Percentiles rank a stretch among this genome's conserved stretches.
These are phyloP conservation scores for Cyberlindnera euphorbiiphila DNA, from an alignment of 805 yeast genomes.

Conservation along the genomic window DNA sequence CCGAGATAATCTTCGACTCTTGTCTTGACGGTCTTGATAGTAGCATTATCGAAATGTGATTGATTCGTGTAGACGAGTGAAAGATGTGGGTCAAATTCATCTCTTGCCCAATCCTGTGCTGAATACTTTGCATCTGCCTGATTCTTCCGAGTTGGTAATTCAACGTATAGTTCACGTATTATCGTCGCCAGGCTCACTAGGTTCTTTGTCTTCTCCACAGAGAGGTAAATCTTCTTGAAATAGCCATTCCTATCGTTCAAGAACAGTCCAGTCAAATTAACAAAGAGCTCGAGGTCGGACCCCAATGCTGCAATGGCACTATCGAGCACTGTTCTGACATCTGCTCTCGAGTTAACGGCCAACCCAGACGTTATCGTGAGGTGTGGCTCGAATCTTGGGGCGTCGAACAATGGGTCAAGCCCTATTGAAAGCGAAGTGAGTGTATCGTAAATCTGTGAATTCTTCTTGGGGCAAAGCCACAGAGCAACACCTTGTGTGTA, in stretches of 20 bases:
- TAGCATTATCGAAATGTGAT: constrained; percentile 64
- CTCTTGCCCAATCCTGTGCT: constrained; percentile 53
- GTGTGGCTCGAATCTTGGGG: constrained; percentile 71
- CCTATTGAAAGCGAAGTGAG: constrained; percentile 59
- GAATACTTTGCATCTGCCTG: constrained; percentile 35
- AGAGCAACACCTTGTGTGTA: constrained; percentile 42
- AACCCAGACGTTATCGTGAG: constrained; percentile 69
- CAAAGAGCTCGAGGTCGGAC: constrained; percentile 10
- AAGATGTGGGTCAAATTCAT: constrained; percentile 67
- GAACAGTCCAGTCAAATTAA: constrained; percentile 16
- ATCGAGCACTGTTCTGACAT: constrained; percentile 54
- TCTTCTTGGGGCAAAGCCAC: constrained; percentile 70
- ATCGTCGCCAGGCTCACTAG: constrained; percentile 38
- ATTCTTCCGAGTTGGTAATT: constrained; percentile 33
- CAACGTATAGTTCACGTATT: constrained; percentile 54
- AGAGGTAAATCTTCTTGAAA: constrained; percentile 25
- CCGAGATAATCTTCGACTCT: constrained; percentile 65
- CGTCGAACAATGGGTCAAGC: constrained; percentile 64
- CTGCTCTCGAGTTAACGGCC: constrained; percentile 45
- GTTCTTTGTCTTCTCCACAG: constrained; percentile 19
- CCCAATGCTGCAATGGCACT: constrained; percentile 54
- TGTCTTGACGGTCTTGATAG: constrained; percentile 57
- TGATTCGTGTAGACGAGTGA: constrained; percentile 64
- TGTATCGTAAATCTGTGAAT: constrained; percentile 51
- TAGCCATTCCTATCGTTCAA: constrained; percentile 18